Percentiles rank a stretch among this genome's conserved stretches.
Conservation (phyloP, 176 grass and related monocot species). For the Oryza coarctata region DNA sequence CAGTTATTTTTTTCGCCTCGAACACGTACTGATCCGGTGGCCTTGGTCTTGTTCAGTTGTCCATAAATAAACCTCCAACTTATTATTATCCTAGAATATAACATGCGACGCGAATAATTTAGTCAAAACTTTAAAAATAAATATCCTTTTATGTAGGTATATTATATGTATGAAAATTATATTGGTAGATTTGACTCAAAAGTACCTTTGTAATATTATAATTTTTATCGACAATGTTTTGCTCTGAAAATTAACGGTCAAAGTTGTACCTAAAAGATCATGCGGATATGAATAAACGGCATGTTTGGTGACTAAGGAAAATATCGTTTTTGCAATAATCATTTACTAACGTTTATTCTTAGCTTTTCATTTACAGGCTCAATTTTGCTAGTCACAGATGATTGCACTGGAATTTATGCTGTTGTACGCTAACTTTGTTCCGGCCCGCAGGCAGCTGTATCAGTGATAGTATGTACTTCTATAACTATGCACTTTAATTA, state of each 20-base stretch:
- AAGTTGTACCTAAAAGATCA: too few species aligned
- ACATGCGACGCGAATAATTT: neutral
- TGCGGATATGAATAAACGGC: too few species aligned
- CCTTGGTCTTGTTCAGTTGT: neutral
- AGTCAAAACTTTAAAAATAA: too few species aligned
- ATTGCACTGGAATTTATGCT: neutral
- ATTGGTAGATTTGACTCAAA: too few species aligned
- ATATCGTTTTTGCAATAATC: neutral
- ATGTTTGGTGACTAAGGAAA: too few species aligned
- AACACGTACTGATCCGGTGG: neutral
- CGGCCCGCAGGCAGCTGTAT: neutral
- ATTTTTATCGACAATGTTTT: too few species aligned
- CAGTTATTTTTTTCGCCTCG: neutral
- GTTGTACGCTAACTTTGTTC: neutral
- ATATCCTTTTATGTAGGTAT: neutral
- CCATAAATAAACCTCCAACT: neutral
- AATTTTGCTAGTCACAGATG: neutral
- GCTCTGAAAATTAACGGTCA: too few species aligned
- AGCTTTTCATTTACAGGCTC: neutral
- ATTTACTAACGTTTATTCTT: neutral
- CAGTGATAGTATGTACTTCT: neutral
- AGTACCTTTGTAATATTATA: too few species aligned
- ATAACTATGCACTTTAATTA: constrained; percentile 3
- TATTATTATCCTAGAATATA: neutral
- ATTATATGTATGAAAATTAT: neutral